Evolutionary conservation across 768 basidiomycete genomes (phyloP).

Genomic region (Neoboletus magnificus): DNA sequence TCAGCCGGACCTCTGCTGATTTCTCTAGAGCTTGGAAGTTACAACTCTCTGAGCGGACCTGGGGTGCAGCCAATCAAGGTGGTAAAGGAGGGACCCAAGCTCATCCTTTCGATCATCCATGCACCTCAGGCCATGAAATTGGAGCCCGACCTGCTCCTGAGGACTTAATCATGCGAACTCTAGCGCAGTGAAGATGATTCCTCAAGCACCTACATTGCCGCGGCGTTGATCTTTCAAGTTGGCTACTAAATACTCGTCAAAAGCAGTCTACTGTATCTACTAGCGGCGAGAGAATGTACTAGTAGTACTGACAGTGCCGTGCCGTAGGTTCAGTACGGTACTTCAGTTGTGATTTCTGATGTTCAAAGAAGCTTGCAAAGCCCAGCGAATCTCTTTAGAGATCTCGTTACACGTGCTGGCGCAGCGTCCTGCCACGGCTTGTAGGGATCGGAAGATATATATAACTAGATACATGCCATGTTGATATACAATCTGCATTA

Average conservation of each 20-base stretch:
- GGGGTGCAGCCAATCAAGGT: background rate
- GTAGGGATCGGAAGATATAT: background rate
- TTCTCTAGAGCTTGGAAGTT: background rate
- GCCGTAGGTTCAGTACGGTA: background rate
- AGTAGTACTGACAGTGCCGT: background rate
- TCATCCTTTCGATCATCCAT: background rate
- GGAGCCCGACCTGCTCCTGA: background rate
- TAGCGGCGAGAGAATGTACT: background rate
- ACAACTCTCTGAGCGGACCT: background rate
- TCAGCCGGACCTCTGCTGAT: background rate
- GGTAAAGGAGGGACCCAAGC: background rate
- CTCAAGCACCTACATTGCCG: background rate
- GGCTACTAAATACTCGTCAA: background rate
- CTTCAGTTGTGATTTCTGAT: no score
- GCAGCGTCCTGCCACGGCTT: background rate
- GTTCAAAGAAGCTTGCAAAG: background rate
- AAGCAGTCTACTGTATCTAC: background rate
- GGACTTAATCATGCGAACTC: background rate
- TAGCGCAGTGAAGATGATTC: background rate
- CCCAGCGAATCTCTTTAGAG: no score
- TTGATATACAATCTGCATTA: background rate
- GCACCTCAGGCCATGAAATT: background rate
- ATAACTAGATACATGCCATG: background rate
- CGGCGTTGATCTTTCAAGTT: background rate
- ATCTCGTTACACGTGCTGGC: background rate